Conservation (phyloP, 2,329 filamentous ascomycete species). For the Fusarium nematophilum region DNA sequence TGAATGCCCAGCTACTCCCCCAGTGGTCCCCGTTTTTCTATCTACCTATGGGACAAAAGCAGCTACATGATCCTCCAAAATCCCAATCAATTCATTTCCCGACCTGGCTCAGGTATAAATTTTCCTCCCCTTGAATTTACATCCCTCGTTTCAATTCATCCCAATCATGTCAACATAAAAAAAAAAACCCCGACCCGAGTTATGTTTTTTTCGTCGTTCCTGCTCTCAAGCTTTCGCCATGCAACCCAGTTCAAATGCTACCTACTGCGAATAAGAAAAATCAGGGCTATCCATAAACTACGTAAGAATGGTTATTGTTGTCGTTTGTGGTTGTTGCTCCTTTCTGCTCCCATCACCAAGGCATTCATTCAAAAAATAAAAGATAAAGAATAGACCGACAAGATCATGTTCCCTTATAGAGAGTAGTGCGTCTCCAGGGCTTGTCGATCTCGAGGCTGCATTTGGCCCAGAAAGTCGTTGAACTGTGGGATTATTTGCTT, state of each 20-base stretch:
- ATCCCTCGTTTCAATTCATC: constrained; percentile 33
- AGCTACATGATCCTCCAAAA: constrained; percentile 15
- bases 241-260: constrained; percentile 42
- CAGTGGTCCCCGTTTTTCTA: constrained; percentile 22
- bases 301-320: no score
- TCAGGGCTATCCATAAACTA: constrained; percentile 48
- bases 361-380: constrained; percentile 13
- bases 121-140: constrained; percentile 25
- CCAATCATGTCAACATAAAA: constrained; percentile 37
- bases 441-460: constrained; percentile 62
- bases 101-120: constrained; percentile 31
- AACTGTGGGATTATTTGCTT: constrained; percentile 71
- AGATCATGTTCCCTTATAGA: constrained; percentile 48
- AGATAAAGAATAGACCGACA: background rate
- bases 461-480: constrained; percentile 62
- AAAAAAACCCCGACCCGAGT: constrained; percentile 28
- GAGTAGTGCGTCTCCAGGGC: constrained; percentile 61
- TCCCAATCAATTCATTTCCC: constrained; percentile 12
- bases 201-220: constrained; percentile 29
- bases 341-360: constrained; percentile 15
- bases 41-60: constrained; percentile 31
- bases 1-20: constrained; percentile 29
- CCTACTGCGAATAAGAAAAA: constrained; percentile 37
- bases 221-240: constrained; percentile 40
- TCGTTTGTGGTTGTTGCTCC: no score